A percentile compares a stretch with the other conserved stretches of the same genome.
Evolutionary conservation across 2,329 filamentous ascomycete species (phyloP).

Genomic region (Colletotrichum acutatum): DNA sequence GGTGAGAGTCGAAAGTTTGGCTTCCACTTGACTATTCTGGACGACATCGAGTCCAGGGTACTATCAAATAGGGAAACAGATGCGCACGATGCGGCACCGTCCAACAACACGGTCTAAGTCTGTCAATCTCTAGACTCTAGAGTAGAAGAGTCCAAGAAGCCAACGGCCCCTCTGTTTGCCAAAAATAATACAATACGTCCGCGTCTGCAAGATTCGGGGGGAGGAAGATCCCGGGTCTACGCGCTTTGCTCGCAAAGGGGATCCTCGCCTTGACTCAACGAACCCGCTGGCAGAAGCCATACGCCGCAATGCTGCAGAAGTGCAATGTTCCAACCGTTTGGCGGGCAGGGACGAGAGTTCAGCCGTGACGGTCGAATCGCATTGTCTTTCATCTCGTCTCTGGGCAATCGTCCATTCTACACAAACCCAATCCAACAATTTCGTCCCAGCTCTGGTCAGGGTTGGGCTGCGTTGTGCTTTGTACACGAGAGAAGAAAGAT

Average conservation of each 20-base stretch:
- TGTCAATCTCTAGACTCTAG: too few species aligned
- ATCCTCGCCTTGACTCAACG: not conserved
- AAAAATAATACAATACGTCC: not conserved
- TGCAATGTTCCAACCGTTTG: too few species aligned
- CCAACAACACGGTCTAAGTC: too few species aligned
- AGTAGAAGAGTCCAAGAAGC: too few species aligned
- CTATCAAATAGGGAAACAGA: not conserved
- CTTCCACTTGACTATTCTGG: not conserved
- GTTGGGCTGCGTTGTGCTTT: not conserved
- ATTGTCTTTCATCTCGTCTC: slow-evolving; percentile 5
- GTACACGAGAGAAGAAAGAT: not conserved
- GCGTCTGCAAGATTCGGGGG: slow-evolving; percentile 14
- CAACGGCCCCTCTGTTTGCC: slow-evolving; percentile 3
- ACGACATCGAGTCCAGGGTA: not conserved
- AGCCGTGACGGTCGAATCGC: not conserved
- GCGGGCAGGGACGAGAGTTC: not conserved
- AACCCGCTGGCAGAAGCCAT: not conserved
- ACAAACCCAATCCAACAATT: not conserved
- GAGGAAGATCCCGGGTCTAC: slow-evolving; percentile 9
- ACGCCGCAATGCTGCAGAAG: not conserved
- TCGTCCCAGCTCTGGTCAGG: not conserved
- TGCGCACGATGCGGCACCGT: not conserved
- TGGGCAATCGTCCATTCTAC: not conserved
- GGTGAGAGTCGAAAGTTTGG: slow-evolving; percentile 12
- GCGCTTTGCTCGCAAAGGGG: not conserved